Conservation (phyloP, 257 asterid genomes). For the Nicotiana otophora region DNA sequence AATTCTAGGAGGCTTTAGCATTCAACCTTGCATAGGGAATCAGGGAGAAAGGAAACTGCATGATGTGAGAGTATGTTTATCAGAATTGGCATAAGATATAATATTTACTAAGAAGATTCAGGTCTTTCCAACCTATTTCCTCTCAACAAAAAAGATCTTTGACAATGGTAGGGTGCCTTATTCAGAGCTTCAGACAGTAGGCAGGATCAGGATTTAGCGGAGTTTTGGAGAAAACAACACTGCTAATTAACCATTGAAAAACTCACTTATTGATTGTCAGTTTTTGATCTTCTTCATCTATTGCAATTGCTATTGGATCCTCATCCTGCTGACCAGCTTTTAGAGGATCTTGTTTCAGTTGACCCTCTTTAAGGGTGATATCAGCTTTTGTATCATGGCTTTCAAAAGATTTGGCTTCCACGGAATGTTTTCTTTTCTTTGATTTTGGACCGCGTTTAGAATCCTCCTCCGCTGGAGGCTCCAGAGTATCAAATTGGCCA, state of each 20-base stretch:
- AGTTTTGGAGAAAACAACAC: neutral
- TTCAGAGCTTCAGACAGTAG: neutral
- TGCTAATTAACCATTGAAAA: neutral
- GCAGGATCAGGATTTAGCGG: neutral
- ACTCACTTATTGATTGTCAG: slow-evolving; percentile 45
- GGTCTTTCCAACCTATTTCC: neutral
- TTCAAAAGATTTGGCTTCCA: slow-evolving; percentile 22
- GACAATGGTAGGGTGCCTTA: neutral
- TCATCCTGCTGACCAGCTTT: slow-evolving; percentile 17
- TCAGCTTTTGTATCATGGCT: slow-evolving; percentile 13
- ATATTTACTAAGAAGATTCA: neutral
- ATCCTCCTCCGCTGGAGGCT: slow-evolving; percentile 23
- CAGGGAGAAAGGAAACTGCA: neutral
- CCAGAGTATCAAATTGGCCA: slow-evolving; percentile 7
- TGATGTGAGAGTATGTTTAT: neutral
- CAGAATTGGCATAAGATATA: slow-evolving; percentile 5
- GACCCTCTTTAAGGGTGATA: slow-evolving; percentile 20
- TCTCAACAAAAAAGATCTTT: neutral
- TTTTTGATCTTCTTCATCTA: slow-evolving; percentile 28
- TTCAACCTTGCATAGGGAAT: neutral
- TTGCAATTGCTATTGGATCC: slow-evolving; percentile 27
- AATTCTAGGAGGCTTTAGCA: neutral
- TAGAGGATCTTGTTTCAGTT: slow-evolving; percentile 25
- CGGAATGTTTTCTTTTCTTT: slow-evolving; percentile 48
- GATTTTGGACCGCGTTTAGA: slow-evolving; percentile 27